phyloP scores from a whole-genome alignment of 2,329 filamentous ascomycete genomes.

The Ophiostoma perfectum region DNA sequence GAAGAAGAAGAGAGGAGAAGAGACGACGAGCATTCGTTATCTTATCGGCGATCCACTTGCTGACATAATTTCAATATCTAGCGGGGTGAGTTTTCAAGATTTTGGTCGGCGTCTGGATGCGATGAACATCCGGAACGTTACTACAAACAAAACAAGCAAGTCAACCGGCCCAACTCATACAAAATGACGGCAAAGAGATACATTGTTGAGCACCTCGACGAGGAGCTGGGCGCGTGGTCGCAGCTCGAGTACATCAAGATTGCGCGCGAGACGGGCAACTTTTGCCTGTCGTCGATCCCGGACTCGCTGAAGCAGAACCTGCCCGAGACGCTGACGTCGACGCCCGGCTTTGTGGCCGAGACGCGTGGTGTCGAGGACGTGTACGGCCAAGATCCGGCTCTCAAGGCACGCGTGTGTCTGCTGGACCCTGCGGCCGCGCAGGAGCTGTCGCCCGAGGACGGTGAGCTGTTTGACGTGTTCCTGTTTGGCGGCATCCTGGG shows the following conservation, averaged over 20 bases:
- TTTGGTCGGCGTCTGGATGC: neutral
- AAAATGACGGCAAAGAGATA: slow-evolving; percentile 57
- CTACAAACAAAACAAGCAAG: too few relatives aligned
- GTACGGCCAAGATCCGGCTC: slow-evolving; percentile 63
- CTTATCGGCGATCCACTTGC: slow-evolving; percentile 6
- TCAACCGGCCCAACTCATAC: neutral
- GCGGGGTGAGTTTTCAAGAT: slow-evolving; percentile 1
- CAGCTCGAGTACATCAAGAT: slow-evolving; percentile 88
- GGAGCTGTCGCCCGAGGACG: slow-evolving; percentile 78
- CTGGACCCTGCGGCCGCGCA: slow-evolving; percentile 35
- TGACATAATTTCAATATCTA: slow-evolving; percentile 16
- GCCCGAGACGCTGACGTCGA: slow-evolving; percentile 49
- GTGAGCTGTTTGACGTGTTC: slow-evolving; percentile 78
- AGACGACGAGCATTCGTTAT: neutral
- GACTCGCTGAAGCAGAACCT: slow-evolving; percentile 54
- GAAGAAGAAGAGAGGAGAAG: neutral
- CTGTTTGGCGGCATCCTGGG: slow-evolving; percentile 94
- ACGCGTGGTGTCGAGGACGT: slow-evolving; percentile 75
- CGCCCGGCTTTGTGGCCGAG: slow-evolving; percentile 64
- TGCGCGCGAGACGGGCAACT: slow-evolving; percentile 71
- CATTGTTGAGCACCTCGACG: slow-evolving; percentile 94
- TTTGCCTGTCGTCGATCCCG: slow-evolving; percentile 79
- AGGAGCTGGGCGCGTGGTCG: slow-evolving; percentile 90
- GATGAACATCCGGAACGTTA: too few relatives aligned
- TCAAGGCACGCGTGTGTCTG: slow-evolving; percentile 24